Conservation (phyloP, 371 early-diverging fungal genomes). For the Circinella minor region DNA sequence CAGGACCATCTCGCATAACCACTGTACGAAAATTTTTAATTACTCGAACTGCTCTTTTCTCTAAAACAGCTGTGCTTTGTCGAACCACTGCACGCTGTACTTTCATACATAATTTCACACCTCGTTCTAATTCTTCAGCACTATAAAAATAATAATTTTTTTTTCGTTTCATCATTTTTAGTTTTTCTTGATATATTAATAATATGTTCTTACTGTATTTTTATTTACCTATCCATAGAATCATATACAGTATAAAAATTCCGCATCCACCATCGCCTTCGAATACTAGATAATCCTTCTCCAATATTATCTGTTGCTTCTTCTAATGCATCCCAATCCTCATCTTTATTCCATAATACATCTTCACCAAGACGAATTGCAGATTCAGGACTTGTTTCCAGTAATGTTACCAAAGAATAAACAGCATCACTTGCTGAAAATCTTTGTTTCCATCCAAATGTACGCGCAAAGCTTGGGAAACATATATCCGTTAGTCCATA, state of each 20-base stretch:
- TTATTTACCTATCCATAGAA: slow-evolving; percentile 60
- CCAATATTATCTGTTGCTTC: slow-evolving; percentile 17
- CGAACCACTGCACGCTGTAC: slow-evolving; percentile 77
- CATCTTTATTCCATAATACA: slow-evolving; percentile 35
- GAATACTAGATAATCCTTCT: slow-evolving; percentile 28
- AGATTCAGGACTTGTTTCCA: slow-evolving; percentile 65
- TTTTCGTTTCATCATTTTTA: no score
- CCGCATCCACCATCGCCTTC: slow-evolving; percentile 64
- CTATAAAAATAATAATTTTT: slow-evolving; percentile 25
- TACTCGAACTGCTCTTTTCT: slow-evolving; percentile 71
- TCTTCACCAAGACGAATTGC: slow-evolving; percentile 48
- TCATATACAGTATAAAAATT: slow-evolving; percentile 91
- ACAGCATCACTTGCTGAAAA: slow-evolving; percentile 86
- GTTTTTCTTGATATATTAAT: no score
- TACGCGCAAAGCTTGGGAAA: slow-evolving; percentile 81
- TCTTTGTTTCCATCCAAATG: slow-evolving; percentile 76
- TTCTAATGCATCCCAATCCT: slow-evolving; percentile 35
- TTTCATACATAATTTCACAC: slow-evolving; percentile 75
- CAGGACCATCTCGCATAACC: slow-evolving; percentile 64
- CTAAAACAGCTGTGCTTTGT: slow-evolving; percentile 77
- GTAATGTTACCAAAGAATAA: slow-evolving; percentile 75
- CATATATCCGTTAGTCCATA: slow-evolving; percentile 80
- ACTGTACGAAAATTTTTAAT: slow-evolving; percentile 74
- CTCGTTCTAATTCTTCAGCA: slow-evolving; percentile 61
- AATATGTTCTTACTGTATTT: neutral